Percentiles rank a stretch among this genome's conserved stretches.
These are phyloP conservation scores for Coccomyxa sp. DNA, from an alignment of 139 green algal genomes.

Conservation along the genomic window DNA sequence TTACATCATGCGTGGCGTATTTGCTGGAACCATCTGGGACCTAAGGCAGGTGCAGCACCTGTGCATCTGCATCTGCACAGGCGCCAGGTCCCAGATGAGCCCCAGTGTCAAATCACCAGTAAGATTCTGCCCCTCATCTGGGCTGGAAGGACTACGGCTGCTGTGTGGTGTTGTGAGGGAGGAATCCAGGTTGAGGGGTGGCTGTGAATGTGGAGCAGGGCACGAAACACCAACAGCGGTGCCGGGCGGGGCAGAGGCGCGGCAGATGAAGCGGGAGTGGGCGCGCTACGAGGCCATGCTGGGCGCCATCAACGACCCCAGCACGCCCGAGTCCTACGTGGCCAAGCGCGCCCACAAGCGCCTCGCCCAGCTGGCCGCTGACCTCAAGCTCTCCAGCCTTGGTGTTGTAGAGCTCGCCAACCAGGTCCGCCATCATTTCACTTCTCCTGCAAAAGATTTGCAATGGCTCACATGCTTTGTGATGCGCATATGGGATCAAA, in stretches of 20 bases:
- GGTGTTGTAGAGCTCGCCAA: conserved; percentile 53
- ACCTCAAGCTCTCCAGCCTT: conserved; percentile 28
- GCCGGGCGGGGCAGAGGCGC: conserved; percentile 14
- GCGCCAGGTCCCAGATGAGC: no score
- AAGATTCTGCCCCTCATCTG: no score
- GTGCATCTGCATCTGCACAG: no score
- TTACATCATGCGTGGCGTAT: no score
- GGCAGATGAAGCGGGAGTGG: conserved; percentile 39
- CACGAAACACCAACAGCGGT: not conserved
- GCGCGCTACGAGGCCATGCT: conserved; percentile 60
- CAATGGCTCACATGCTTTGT: not conserved
- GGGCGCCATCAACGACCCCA: conserved; percentile 47
- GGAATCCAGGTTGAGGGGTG: no score
- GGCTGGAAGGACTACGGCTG: no score
- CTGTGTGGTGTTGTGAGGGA: no score
- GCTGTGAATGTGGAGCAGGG: not conserved
- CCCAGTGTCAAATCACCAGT: no score
- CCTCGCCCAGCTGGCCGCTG: conserved; percentile 45
- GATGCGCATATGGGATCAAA: not conserved
- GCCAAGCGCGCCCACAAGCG: conserved; percentile 51
- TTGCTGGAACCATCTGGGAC: no score
- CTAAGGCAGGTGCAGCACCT: no score
- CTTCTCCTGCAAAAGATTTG: not conserved
- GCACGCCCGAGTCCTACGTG: conserved; percentile 49
- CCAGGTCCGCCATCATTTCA: conserved; percentile 24